A percentile compares a stretch with the other conserved stretches of the same genome.
Evolutionary conservation across 495 filamentous ascomycete species (phyloP).

Genomic region (Tuber umbilicatum): DNA sequence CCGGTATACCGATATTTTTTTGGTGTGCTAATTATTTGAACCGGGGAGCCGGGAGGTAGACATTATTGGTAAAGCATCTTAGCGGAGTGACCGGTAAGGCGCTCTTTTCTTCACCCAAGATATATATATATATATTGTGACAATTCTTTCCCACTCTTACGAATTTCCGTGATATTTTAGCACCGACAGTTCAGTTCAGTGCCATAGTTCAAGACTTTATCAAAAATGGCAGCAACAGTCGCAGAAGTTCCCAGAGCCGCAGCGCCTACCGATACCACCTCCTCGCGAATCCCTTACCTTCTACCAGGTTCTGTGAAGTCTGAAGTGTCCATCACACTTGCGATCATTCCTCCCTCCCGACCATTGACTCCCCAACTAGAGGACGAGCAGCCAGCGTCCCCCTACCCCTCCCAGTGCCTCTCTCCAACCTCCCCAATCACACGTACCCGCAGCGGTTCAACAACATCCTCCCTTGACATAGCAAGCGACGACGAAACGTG

Average conservation of each 20-base stretch:
- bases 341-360: conserved; percentile 16
- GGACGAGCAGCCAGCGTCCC: not conserved
- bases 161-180: not conserved
- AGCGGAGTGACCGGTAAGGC: not conserved
- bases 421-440: not conserved
- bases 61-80: not conserved
- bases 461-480: not conserved
- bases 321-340: conserved; percentile 13
- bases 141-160: not conserved
- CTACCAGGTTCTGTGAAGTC: not conserved
- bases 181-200: not conserved
- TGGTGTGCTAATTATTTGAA: not conserved
- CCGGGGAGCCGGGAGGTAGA: not conserved
- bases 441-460: not conserved
- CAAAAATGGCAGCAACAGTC: not conserved
- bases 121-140: not conserved
- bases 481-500: conserved; percentile 14
- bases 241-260: not conserved
- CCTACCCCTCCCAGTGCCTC: not conserved
- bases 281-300: not conserved
- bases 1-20: too few species aligned
- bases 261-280: not conserved
- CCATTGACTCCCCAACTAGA: conserved; percentile 10
- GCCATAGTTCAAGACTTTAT: not conserved
- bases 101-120: not conserved